phyloP scores from a whole-genome alignment of 1,284 basidiomycete species.

The Earliella scabrosa region DNA sequence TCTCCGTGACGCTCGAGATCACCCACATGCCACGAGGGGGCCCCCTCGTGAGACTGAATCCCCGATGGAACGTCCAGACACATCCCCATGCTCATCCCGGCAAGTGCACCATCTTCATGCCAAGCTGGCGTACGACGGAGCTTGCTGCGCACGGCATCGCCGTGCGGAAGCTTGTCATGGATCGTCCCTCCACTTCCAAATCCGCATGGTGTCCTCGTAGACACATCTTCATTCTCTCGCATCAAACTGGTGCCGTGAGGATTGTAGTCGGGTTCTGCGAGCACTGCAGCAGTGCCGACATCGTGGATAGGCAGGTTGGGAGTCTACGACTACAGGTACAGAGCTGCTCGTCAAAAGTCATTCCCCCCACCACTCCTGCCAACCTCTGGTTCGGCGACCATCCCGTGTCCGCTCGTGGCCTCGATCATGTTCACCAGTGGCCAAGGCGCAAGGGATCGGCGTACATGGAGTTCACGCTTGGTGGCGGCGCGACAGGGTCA shows the following conservation, averaged over 20 bases:
- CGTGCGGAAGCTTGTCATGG: neutral
- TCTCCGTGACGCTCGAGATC: neutral
- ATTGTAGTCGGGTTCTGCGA: constrained; percentile 1
- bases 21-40: neutral
- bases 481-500: neutral
- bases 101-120: neutral
- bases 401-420: neutral
- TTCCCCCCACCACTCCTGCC: neutral
- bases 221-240: neutral
- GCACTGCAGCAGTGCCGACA: neutral
- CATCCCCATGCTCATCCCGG: neutral
- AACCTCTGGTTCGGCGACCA: neutral
- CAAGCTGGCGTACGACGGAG: neutral
- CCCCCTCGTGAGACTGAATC: neutral
- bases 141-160: neutral
- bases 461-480: neutral
- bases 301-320: neutral
- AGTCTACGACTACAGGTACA: neutral
- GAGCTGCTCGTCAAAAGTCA: neutral
- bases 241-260: neutral
- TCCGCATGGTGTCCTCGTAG: neutral
- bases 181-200: neutral
- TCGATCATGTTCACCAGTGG: neutral
- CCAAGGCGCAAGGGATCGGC: neutral
- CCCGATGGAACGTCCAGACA: neutral